A percentile compares a stretch with the other conserved stretches of the same genome.
Conservation (phyloP, 768 basidiomycete genomes). For the Pleurotus citrinopileatus region DNA sequence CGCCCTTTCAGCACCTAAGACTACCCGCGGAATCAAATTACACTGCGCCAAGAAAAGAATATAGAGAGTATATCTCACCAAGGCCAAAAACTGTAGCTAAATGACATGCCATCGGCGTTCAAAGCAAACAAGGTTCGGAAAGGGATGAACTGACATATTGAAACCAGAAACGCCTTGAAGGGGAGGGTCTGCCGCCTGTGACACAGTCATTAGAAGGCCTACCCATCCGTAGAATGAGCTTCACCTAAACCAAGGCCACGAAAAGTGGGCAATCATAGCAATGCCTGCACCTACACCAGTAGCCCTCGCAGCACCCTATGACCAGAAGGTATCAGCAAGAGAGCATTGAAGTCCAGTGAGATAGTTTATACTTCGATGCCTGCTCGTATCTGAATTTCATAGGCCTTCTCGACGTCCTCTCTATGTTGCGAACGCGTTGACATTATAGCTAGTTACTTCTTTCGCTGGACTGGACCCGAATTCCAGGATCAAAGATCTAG, state of each 20-base stretch:
- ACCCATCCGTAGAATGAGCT: slow-evolving; percentile 14
- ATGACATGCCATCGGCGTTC: background rate
- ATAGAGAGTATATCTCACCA: background rate
- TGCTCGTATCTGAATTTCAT: slow-evolving; percentile 56
- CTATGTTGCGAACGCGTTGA: slow-evolving; percentile 40
- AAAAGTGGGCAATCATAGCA: slow-evolving; percentile 59
- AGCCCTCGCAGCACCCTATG: slow-evolving; percentile 53
- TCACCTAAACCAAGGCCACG: slow-evolving; percentile 74
- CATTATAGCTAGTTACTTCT: too few relatives aligned
- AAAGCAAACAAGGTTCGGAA: background rate
- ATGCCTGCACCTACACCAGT: slow-evolving; percentile 58
- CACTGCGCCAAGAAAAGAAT: slow-evolving; percentile 41
- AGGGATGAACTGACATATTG: slow-evolving; percentile 53
- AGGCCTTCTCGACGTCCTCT: slow-evolving; percentile 56
- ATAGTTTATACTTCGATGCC: slow-evolving; percentile 47
- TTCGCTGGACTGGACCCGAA: too few relatives aligned
- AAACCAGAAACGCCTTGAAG: slow-evolving; percentile 78
- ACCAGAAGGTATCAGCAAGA: background rate
- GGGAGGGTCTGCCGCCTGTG: slow-evolving; percentile 74
- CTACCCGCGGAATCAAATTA: slow-evolving; percentile 61
- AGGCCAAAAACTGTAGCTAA: slow-evolving; percentile 30
- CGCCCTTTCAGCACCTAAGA: slow-evolving; percentile 75
- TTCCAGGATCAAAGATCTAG: background rate
- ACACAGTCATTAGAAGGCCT: slow-evolving; percentile 1
- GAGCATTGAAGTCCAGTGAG: background rate